Evolutionary conservation across 78 protist species (phyloP).

Genomic region (Speleostelium caveatum): DNA sequence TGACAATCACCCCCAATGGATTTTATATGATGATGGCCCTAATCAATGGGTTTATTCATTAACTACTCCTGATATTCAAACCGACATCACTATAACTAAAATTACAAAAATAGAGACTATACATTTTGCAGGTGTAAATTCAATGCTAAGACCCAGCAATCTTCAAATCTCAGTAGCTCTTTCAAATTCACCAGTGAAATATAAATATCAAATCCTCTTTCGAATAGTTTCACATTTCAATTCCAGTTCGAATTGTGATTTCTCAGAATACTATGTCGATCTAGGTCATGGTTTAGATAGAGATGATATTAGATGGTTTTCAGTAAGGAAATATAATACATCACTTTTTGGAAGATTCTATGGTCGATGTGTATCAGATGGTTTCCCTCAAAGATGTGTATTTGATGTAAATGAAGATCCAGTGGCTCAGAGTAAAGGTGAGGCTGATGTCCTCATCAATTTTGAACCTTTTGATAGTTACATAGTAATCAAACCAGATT

Average conservation of each 20-base stretch:
- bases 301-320: constrained; percentile 30
- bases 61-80: neutral
- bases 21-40: too few species aligned
- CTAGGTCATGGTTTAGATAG: constrained; percentile 11
- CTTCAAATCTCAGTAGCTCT: neutral
- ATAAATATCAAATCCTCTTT: neutral
- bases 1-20: neutral
- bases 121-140: neutral
- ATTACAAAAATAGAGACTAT: neutral
- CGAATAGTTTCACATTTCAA: neutral
- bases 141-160: neutral
- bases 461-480: constrained; percentile 5
- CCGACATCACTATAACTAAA: neutral
- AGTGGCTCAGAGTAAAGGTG: neutral
- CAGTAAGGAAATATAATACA: neutral
- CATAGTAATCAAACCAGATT: constrained; percentile 11
- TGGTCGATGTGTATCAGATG: constrained; percentile 30
- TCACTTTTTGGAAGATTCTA: constrained; percentile 12
- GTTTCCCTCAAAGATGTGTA: constrained; percentile 8
- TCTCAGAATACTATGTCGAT: neutral
- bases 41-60: neutral
- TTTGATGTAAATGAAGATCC: constrained; percentile 25
- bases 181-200: neutral
- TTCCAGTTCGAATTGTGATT: neutral
- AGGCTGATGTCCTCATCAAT: neutral